Evolutionary conservation across 106 monocot genomes (phyloP), one percentile per base, ranked within the genome.

Genomic region (Apostasia ramifera): DNA sequence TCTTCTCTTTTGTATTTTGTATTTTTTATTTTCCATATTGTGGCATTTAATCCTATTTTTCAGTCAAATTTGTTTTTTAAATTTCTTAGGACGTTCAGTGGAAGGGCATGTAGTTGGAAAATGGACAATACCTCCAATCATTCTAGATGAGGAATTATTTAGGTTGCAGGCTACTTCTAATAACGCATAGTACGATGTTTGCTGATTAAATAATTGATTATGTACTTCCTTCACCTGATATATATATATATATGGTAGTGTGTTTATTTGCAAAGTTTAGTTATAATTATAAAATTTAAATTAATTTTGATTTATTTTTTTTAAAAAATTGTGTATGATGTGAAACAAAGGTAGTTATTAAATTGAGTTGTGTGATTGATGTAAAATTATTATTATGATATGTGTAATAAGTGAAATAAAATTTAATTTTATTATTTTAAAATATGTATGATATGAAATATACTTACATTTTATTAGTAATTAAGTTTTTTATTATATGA

Each of bases 101-200:
- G 77, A 73, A 41, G 81, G 66, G 8, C 73, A 91, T 86, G 59
- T 79, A 44, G 73, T 84, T 38, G 95, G 95, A 66, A 86, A 79
- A 59, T 91, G 94, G 94, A 88, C 50, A 68, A 88, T 95, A 57
- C 94, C 91, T 67, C 63, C 76, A 69, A 46, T 95, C 4, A 86
- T 95, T 65, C 70, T 66, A 12, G 81, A 91, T 62, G 94, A 95
- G 81, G 91, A 88, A 60, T 73, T 76, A 10, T 95, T 80, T 69
- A 71, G 94, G 60, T 67, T 66, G 47, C 68, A 70, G 61, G 73
- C 54, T 6, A 15, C 5, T n/a, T 11, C 52, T 8, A 44, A 40
- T 4, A 62, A 40, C 37, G 10, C 26, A 61, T 15, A 39, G 8
- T 2, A 15, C 47, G 44, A 46, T 4, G 8, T 45, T 70, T 63